phyloP scores from a whole-genome alignment of 2,329 filamentous ascomycete species.

The Curvularia verruculosa region DNA sequence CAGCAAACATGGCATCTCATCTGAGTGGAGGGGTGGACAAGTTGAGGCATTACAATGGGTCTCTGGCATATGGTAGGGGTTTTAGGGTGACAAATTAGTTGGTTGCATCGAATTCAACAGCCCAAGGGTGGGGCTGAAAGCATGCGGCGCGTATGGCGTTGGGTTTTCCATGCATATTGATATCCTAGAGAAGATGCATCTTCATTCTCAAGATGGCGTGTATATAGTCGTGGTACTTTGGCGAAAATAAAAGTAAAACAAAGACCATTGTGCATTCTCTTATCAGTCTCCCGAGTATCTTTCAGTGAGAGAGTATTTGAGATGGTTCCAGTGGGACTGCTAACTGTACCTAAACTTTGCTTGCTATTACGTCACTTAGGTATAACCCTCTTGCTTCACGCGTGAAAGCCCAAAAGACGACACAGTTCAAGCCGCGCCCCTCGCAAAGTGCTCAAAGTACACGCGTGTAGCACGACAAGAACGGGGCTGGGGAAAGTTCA shows the following conservation, averaged over 20 bases:
- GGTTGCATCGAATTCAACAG: neutral
- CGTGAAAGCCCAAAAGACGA: neutral
- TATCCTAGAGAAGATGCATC: slow-evolving; percentile 15
- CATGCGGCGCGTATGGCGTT: slow-evolving; percentile 17
- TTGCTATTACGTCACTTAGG: neutral
- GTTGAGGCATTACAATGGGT: neutral
- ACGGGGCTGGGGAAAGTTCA: neutral
- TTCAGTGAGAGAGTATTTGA: neutral
- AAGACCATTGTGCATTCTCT: neutral
- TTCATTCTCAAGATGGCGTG: slow-evolving; percentile 6
- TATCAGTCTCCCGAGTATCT: neutral
- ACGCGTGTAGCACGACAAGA: neutral
- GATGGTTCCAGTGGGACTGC: neutral
- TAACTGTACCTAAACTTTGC: neutral
- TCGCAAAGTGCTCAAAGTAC: neutral
- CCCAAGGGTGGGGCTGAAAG: neutral
- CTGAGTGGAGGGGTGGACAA: neutral
- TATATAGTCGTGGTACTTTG: slow-evolving; percentile 9
- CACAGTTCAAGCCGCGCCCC: neutral
- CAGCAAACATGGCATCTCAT: neutral
- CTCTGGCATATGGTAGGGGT: neutral
- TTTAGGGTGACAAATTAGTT: neutral
- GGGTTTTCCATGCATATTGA: slow-evolving; percentile 14
- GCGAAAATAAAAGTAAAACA: neutral
- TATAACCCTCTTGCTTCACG: neutral